Percentiles rank a stretch among this genome's conserved stretches.
Evolutionary conservation across 306 rosid genomes (phyloP).

Genomic region (Psophocarpus tetragonolobus): DNA sequence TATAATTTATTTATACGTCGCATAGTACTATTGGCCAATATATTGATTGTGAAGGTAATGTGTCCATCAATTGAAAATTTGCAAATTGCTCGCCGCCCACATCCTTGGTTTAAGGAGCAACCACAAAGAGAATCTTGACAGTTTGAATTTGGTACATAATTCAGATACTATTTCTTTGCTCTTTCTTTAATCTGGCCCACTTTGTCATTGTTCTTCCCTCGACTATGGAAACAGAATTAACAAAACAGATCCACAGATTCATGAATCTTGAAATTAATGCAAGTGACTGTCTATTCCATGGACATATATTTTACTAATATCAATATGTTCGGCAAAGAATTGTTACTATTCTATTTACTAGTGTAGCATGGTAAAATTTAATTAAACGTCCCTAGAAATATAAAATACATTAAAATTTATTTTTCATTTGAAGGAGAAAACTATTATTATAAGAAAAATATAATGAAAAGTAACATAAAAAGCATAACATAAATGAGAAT

Average conservation of each 20-base stretch:
- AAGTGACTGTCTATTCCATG: not conserved
- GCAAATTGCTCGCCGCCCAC: conserved; percentile 42
- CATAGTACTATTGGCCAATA: no score
- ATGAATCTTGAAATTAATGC: conserved; percentile 25
- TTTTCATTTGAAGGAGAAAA: no score
- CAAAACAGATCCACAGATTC: conserved; percentile 29
- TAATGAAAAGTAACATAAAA: no score
- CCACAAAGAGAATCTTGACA: conserved; percentile 22
- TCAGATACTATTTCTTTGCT: not conserved
- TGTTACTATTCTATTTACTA: not conserved
- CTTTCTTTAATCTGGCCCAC: conserved; percentile 1
- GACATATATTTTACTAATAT: not conserved
- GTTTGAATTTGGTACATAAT: not conserved
- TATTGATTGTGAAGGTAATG: not conserved
- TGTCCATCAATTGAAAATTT: not conserved
- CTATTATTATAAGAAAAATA: no score
- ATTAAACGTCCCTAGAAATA: not conserved
- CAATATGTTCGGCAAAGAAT: not conserved
- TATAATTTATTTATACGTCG: no score
- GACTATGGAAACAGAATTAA: conserved; percentile 41
- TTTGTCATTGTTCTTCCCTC: conserved; percentile 27
- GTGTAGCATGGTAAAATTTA: not conserved
- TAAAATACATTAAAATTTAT: no score
- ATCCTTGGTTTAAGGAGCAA: conserved; percentile 43
- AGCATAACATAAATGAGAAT: no score